Conservation (phyloP, 768 basidiomycete genomes). For the Boletus bicolor region DNA sequence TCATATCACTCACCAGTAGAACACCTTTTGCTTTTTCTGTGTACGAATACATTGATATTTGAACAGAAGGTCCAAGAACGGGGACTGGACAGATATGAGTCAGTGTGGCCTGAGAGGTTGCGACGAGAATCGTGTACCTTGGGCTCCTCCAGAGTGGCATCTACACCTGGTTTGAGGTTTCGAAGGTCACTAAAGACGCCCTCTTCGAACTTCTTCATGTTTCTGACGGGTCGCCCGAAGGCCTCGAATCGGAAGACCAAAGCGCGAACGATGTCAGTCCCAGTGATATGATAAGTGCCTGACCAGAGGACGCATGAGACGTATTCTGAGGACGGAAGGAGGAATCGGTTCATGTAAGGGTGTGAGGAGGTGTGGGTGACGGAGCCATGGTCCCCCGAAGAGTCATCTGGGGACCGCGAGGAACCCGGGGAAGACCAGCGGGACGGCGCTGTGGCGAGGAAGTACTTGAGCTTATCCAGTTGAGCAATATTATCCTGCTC, state of each 20-base stretch:
- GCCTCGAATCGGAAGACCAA: conserved; percentile 93
- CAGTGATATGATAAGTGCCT: conserved; percentile 90
- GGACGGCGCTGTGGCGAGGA: conserved; percentile 81
- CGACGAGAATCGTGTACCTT: conserved; percentile 54
- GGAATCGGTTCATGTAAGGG: conserved; percentile 81
- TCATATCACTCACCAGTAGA: conserved; percentile 72
- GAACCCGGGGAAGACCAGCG: conserved; percentile 53
- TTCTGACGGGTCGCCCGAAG: conserved; percentile 85
- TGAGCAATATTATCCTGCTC: conserved; percentile 73
- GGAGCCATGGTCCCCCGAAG: conserved; percentile 19
- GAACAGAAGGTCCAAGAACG: conserved; percentile 90
- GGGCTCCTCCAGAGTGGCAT: conserved; percentile 93
- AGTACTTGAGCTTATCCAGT: conserved; percentile 82
- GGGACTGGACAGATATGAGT: conserved; percentile 51
- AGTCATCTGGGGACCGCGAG: conserved; percentile 23
- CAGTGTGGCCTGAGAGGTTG: background rate
- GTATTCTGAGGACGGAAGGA: conserved; percentile 82
- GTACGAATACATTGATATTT: conserved; percentile 96
- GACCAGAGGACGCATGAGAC: conserved; percentile 93
- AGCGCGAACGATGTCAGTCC: conserved; percentile 94
- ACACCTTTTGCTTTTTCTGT: conserved; percentile 99
- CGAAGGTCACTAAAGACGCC: conserved; percentile 92
- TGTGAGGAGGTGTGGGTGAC: conserved; percentile 53
- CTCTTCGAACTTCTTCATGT: conserved; percentile 98
- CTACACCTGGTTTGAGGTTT: conserved; percentile 90